phyloP scores from a whole-genome alignment of 805 yeast species.

The Pichia scutulata region DNA sequence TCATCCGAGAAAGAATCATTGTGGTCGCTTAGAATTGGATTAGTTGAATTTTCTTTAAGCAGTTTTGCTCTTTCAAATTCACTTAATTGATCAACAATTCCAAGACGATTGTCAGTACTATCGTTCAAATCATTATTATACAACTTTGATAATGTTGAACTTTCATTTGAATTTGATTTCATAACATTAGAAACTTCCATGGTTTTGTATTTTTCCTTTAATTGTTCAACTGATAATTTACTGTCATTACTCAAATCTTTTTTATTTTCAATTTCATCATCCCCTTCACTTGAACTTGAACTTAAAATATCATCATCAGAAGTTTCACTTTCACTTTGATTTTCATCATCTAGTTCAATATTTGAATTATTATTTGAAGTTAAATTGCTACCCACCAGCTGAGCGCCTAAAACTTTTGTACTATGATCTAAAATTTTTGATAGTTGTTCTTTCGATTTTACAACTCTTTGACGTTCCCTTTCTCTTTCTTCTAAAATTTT shows the following conservation, averaged over 20 bases:
- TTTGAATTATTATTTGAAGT: constrained; percentile 11
- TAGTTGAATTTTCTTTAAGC: constrained; percentile 13
- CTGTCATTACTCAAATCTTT: constrained; percentile 33
- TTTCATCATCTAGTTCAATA: constrained; percentile 12
- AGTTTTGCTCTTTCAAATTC: constrained; percentile 20
- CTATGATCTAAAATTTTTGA: constrained; percentile 87
- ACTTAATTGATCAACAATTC: constrained; percentile 22
- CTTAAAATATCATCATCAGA: constrained; percentile 20
- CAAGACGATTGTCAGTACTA: neutral
- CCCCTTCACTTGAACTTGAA: constrained; percentile 19
- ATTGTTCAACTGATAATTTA: constrained; percentile 46
- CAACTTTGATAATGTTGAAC: constrained; percentile 25
- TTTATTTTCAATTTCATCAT: constrained; percentile 11
- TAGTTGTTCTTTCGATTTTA: constrained; percentile 79
- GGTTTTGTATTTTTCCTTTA: constrained; percentile 47
- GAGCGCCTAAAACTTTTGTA: constrained; percentile 83
- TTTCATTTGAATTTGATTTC: constrained; percentile 1
- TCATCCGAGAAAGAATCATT: constrained; percentile 14
- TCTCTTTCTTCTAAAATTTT: constrained; percentile 66
- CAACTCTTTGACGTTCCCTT: constrained; percentile 69
- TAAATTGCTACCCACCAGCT: constrained; percentile 41
- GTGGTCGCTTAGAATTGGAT: constrained; percentile 16
- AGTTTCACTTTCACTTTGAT: constrained; percentile 12
- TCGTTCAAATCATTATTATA: constrained; percentile 17
- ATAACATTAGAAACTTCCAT: constrained; percentile 16